Conservation (phyloP, 345 rosid genomes). For the Pugionium dolabratum region DNA sequence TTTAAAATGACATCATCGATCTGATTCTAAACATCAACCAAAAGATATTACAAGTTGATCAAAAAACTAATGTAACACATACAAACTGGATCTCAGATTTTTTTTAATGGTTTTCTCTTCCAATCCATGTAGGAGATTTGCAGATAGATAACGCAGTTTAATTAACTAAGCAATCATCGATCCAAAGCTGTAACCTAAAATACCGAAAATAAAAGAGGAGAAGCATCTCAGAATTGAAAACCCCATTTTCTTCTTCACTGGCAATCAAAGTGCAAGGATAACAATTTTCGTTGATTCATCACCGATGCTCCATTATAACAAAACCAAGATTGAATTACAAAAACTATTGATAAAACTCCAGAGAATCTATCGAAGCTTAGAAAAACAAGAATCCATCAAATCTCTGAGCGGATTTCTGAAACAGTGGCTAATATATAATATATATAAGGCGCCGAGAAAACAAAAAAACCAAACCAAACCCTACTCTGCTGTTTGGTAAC, state of each 20-base stretch:
- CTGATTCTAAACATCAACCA: slow-evolving; percentile 11
- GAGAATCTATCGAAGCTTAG: not conserved
- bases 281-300: slow-evolving; percentile 52
- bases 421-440: not conserved
- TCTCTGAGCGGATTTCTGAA: not conserved
- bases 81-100: slow-evolving; percentile 45
- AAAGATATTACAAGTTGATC: not conserved
- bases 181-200: slow-evolving; percentile 1
- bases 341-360: not conserved
- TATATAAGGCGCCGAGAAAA: slow-evolving; percentile 5
- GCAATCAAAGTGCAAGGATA: slow-evolving; percentile 77
- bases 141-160: slow-evolving; percentile 53
- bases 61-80: not conserved
- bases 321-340: slow-evolving; percentile 27
- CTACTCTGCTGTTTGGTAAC: slow-evolving; percentile 29
- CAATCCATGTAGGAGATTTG: slow-evolving; percentile 33
- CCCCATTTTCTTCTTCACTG: slow-evolving; percentile 60
- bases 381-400: not conserved
- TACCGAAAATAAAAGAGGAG: not conserved
- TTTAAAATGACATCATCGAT: slow-evolving; percentile 28
- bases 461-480: not conserved
- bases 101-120: slow-evolving; percentile 29
- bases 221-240: slow-evolving; percentile 40
- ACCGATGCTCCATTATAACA: slow-evolving; percentile 39
- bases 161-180: slow-evolving; percentile 39